These are phyloP conservation scores for Colletotrichum graminicola DNA, from an alignment of 2,329 filamentous ascomycete genomes.

Conservation along the genomic window DNA sequence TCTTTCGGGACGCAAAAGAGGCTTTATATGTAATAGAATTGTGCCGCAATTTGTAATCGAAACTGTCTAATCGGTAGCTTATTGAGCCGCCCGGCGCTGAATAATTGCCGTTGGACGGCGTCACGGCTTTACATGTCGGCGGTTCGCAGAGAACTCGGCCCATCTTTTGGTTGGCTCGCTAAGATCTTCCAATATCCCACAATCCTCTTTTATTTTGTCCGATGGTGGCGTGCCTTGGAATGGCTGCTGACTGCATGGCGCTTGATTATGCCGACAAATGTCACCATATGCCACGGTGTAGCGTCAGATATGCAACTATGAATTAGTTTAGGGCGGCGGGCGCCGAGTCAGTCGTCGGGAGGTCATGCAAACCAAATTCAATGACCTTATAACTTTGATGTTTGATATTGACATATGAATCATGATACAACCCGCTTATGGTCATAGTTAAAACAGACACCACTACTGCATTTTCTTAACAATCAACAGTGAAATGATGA, in stretches of 20 bases:
- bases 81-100: slow-evolving; percentile 35
- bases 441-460: neutral
- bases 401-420: too few species aligned
- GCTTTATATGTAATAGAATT: neutral
- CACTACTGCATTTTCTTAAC: neutral
- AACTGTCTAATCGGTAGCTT: neutral
- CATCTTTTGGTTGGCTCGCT: neutral
- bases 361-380: neutral
- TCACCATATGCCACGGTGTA: neutral
- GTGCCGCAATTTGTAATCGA: neutral
- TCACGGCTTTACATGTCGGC: slow-evolving; percentile 2
- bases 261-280: neutral
- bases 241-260: neutral
- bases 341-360: neutral
- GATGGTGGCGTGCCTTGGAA: neutral
- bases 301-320: neutral
- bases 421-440: too few species aligned
- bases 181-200: neutral
- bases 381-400: neutral
- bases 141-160: slow-evolving; percentile 14
- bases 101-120: neutral
- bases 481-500: neutral
- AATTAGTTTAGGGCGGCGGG: neutral
- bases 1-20: neutral
- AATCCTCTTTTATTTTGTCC: neutral